Evolutionary conservation across 2,329 filamentous ascomycete species (phyloP).

Genomic region (Alternaria incomplexa): DNA sequence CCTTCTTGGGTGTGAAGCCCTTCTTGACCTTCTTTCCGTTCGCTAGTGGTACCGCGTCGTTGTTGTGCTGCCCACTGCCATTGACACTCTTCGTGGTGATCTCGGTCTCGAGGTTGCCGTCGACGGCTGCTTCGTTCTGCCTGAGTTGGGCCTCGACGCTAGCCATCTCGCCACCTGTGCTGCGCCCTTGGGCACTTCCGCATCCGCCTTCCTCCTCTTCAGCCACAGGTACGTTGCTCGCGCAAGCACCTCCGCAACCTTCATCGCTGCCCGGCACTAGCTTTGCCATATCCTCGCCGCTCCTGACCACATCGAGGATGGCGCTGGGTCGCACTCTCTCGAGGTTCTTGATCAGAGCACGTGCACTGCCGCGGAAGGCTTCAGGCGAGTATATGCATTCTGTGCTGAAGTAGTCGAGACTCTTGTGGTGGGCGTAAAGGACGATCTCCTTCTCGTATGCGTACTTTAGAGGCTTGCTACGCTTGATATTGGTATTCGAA

Average conservation of each 20-base stretch:
- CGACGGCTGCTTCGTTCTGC: conserved; percentile 66
- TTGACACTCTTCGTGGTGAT: conserved; percentile 53
- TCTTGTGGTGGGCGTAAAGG: conserved; percentile 94
- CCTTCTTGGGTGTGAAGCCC: conserved; percentile 35
- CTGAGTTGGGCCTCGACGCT: conserved; percentile 77
- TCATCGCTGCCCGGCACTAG: conserved; percentile 68
- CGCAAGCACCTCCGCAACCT: conserved; percentile 38
- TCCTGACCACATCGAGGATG: conserved; percentile 91
- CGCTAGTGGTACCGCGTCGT: conserved; percentile 17
- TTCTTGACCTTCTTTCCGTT: conserved; percentile 31
- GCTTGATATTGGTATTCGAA: conserved; percentile 78
- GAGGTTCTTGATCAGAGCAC: conserved; percentile 91
- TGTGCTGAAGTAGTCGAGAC: conserved; percentile 96
- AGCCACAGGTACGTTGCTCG: conserved; percentile 43
- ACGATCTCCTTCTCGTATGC: conserved; percentile 99
- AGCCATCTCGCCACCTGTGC: conserved; percentile 77
- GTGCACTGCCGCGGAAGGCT: conserved; percentile 90
- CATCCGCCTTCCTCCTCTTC: conserved; percentile 75
- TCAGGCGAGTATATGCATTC: conserved; percentile 99
- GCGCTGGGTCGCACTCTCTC: conserved; percentile 92
- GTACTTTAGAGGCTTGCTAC: conserved; percentile 96
- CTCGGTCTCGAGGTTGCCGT: conserved; percentile 68
- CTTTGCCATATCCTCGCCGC: conserved; percentile 93
- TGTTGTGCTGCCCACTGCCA: conserved; percentile 43
- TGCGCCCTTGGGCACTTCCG: conserved; percentile 71